phyloP scores from a whole-genome alignment of 495 filamentous ascomycete genomes.

The Cryomyces antarcticus region DNA sequence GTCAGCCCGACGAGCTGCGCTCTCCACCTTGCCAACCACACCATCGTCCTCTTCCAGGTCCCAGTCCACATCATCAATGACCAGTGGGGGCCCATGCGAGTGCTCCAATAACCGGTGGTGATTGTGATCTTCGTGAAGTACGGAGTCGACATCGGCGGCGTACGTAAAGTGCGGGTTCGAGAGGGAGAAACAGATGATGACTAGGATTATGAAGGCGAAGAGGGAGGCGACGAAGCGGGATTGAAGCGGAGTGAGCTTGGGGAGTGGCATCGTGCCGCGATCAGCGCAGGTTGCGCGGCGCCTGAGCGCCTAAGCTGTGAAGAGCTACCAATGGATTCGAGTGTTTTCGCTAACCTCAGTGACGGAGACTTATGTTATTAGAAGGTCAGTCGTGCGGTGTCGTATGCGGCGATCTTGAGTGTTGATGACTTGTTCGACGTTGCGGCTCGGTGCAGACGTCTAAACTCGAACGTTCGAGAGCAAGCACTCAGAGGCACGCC shows the following conservation, averaged over 20 bases:
- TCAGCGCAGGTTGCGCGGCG: no score
- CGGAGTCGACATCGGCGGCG: conserved; percentile 30
- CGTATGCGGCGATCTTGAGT: no score
- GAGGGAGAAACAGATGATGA: conserved; percentile 34
- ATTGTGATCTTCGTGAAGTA: conserved; percentile 24
- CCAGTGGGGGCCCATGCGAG: no score
- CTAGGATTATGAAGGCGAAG: conserved; percentile 31
- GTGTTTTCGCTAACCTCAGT: no score
- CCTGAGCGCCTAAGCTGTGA: no score
- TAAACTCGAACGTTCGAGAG: no score
- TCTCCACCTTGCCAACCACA: conserved; percentile 10
- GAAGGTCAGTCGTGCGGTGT: no score
- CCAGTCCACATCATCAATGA: not conserved
- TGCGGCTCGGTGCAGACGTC: no score
- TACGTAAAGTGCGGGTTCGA: conserved; percentile 35
- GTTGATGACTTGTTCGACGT: no score
- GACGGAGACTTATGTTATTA: no score
- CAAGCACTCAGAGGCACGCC: no score
- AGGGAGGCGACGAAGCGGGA: conserved; percentile 47
- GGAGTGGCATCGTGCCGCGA: not conserved
- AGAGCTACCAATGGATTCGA: no score
- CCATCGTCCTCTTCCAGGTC: conserved; percentile 5
- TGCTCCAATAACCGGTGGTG: conserved; percentile 20
- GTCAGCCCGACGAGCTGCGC: conserved; percentile 3
- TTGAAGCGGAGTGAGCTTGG: conserved; percentile 39